Base-by-base conservation (phyloP, 129 eudicot species). In the Artemisia annua region DNA sequence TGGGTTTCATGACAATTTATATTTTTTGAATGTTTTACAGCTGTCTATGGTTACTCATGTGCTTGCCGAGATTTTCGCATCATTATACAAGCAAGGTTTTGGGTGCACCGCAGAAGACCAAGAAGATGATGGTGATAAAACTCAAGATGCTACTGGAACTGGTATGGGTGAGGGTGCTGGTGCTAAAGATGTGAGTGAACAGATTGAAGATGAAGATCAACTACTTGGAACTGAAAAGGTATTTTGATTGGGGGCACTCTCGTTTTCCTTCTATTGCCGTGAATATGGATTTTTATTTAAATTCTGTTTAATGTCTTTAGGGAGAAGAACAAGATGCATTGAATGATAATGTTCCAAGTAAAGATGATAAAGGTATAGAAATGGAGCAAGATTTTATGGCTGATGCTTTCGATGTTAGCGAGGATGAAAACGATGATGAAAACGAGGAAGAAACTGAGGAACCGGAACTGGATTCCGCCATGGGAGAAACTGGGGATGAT, bases 121-220 rank as follows among this genome's bases (percentile, higher is more conserved):
- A 67, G 86, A 71, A 46, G 82, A 84, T 56, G 97, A 87, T n/a
- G 20, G 72, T 67, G 70, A 72, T 52, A 52, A 52, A 52, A 24
- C 84, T 60, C 83, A 83, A 69, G 97, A 85, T 63, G 86, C 89
- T 57, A 72, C 57, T 51, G 98, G 98, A 78, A 90, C 89, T 10
- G 98, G 98, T 73, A 86, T 94, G 93, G 97, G 96, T 81, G 97
- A 94, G 59, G 98, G 98, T 74, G 83, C 75, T 6, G 98, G 98
- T 44, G 18, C 64, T 44, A 94, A 88, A 35, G 98, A 94, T 81
- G 97, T 94, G 58, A 94, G 98, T 72, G 96, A 94, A 52, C 96
- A 94, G 84, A 87, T 94, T 64, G 78, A 68, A 57, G 96, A 90
- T 64, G 98, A 94, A 88, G 97, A 94, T 83, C 98, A 94, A 79